These are phyloP conservation scores for Neurospora sp. DNA, from an alignment of 495 filamentous ascomycete species.

Conservation along the genomic window DNA sequence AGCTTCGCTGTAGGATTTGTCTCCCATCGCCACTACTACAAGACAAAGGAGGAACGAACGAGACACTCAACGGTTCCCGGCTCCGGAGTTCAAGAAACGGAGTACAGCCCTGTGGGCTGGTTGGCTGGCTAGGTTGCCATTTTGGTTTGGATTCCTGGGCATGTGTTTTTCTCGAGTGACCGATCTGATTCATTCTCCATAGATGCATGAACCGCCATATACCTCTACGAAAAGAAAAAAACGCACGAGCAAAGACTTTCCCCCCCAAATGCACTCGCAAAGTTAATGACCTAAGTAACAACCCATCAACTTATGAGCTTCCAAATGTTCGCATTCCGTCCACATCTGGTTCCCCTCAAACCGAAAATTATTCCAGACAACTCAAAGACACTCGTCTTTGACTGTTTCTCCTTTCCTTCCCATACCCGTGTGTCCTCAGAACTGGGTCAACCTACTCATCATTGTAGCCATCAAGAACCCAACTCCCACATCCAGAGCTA, in stretches of 20 bases:
- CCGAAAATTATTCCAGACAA: neutral
- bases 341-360: neutral
- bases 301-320: neutral
- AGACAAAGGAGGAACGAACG: neutral
- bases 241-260: neutral
- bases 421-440: neutral
- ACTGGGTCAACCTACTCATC: neutral
- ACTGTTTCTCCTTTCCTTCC: neutral
- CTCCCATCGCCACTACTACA: neutral
- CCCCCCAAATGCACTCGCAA: neutral
- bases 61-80: neutral
- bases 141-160: neutral
- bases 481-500: neutral
- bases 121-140: neutral
- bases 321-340: neutral
- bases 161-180: neutral
- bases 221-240: neutral
- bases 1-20: neutral
- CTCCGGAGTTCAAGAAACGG: neutral
- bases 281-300: neutral
- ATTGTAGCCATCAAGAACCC: neutral
- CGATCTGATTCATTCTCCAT: neutral
- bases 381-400: neutral
- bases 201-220: neutral
- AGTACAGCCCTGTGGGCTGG: neutral